A percentile compares a stretch with the other conserved stretches of the same genome.
Conservation (phyloP, 441 rosid species). For the Hura crepitans region DNA sequence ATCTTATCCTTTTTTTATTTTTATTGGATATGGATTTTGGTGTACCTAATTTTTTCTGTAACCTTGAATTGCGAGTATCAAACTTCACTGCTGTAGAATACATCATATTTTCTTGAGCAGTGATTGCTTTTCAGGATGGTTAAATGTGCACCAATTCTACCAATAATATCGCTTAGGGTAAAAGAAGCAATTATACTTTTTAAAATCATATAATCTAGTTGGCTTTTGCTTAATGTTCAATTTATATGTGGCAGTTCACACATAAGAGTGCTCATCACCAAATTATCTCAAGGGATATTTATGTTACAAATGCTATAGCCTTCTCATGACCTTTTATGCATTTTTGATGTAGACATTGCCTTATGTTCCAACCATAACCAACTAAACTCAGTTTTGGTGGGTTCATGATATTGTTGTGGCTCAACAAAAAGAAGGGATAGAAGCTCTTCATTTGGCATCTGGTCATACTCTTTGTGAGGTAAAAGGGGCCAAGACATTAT, state of each 20-base stretch:
- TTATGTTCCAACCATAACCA: constrained; percentile 92
- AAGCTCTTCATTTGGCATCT: constrained; percentile 91
- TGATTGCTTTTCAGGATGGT: too few relatives aligned
- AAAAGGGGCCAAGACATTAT: constrained; percentile 23
- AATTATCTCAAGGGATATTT: neutral
- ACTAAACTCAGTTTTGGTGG: constrained; percentile 97
- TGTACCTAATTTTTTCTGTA: neutral
- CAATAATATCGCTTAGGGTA: too few relatives aligned
- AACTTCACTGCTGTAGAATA: too few relatives aligned
- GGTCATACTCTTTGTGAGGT: constrained; percentile 97
- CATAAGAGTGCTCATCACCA: neutral
- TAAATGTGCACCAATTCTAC: too few relatives aligned
- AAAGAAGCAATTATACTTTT: neutral
- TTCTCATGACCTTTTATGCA: constrained; percentile 5
- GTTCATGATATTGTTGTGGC: constrained; percentile 97
- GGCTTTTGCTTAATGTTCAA: constrained; percentile 1
- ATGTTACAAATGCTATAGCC: neutral
- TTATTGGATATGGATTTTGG: too few relatives aligned
- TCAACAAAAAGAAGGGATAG: constrained; percentile 96
- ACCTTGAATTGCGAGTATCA: neutral
- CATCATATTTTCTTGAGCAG: too few relatives aligned
- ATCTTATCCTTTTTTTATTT: too few relatives aligned
- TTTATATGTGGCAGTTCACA: neutral
- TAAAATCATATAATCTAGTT: neutral
- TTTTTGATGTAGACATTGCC: constrained; percentile 52